phyloP scores from a whole-genome alignment of 495 filamentous ascomycete species.

The Aspergillus nanangensis region DNA sequence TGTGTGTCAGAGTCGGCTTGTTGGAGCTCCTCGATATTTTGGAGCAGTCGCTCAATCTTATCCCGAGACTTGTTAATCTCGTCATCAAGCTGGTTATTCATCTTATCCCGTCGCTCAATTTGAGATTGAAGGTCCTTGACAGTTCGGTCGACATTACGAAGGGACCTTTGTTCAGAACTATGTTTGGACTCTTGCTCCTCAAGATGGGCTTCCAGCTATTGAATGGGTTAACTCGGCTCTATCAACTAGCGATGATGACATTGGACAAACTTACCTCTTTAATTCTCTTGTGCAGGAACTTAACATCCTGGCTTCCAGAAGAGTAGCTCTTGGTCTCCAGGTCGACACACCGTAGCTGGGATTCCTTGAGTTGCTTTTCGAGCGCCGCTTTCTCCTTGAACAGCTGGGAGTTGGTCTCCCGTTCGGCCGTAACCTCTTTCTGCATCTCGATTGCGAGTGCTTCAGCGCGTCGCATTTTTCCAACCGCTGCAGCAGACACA shows the following conservation, averaged over 20 bases:
- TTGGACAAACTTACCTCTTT: constrained; percentile 70
- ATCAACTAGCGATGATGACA: too few relatives aligned
- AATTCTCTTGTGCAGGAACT: constrained; percentile 89
- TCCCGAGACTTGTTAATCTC: constrained; percentile 81
- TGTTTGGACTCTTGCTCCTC: constrained; percentile 78
- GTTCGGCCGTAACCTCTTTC: constrained; percentile 88
- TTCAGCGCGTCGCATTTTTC: constrained; percentile 97
- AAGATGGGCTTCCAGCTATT: constrained; percentile 84
- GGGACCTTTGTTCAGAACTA: constrained; percentile 73
- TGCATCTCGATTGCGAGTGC: constrained; percentile 84
- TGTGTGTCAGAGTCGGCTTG: constrained; percentile 75
- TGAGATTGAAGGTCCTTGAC: constrained; percentile 92
- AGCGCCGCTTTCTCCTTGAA: constrained; percentile 89
- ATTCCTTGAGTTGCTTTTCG: constrained; percentile 88
- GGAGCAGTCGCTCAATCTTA: constrained; percentile 81
- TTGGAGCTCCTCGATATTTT: constrained; percentile 91
- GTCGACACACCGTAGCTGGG: constrained; percentile 85
- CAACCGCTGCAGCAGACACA: constrained; percentile 84
- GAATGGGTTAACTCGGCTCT: constrained; percentile 10
- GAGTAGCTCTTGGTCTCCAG: constrained; percentile 97
- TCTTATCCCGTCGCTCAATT: constrained; percentile 88
- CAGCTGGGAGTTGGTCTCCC: constrained; percentile 76
- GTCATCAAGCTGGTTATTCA: constrained; percentile 69
- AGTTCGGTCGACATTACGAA: constrained; percentile 90
- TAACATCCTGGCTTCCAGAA: constrained; percentile 87